A percentile compares a stretch with the other conserved stretches of the same genome.
Evolutionary conservation across 2,329 filamentous ascomycete species (phyloP).

Genomic region (Colletotrichum melonis): DNA sequence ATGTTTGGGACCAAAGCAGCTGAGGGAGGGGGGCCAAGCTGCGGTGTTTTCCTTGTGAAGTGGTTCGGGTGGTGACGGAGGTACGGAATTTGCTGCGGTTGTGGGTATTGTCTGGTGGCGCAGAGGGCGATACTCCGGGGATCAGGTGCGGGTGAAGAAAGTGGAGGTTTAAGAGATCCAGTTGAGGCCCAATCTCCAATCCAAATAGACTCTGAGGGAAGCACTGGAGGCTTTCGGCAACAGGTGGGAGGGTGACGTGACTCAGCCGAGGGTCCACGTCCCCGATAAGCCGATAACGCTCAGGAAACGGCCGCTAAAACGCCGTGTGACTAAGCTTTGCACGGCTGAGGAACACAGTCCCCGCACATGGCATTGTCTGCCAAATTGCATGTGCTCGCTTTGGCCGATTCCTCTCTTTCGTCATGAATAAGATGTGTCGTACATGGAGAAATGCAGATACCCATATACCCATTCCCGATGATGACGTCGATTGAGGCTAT

Average conservation of each 20-base stretch:
- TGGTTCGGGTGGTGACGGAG: constrained; percentile 1
- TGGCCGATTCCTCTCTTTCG: background rate
- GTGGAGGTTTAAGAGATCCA: constrained; percentile 21
- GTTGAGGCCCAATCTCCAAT: constrained; percentile 20
- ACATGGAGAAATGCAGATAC: background rate
- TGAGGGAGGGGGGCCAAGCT: background rate
- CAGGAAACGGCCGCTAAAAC: constrained; percentile 23
- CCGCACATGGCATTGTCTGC: constrained; percentile 20
- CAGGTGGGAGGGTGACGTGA: constrained; percentile 23
- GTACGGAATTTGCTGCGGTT: background rate
- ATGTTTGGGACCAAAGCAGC: background rate
- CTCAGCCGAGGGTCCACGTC: constrained; percentile 21
- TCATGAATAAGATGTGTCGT: background rate
- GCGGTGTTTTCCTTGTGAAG: background rate
- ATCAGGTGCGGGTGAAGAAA: background rate
- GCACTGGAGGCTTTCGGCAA: constrained; percentile 9
- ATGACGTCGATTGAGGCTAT: background rate
- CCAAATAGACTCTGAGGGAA: background rate
- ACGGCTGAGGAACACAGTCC: constrained; percentile 14
- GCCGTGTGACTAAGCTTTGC: background rate
- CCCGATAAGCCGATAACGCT: constrained; percentile 30
- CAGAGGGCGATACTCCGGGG: background rate
- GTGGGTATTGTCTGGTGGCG: constrained; percentile 5
- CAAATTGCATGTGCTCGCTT: background rate
- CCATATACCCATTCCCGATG: background rate